phyloP scores from a whole-genome alignment of 805 yeast species.

The Myxozyma udenii region DNA sequence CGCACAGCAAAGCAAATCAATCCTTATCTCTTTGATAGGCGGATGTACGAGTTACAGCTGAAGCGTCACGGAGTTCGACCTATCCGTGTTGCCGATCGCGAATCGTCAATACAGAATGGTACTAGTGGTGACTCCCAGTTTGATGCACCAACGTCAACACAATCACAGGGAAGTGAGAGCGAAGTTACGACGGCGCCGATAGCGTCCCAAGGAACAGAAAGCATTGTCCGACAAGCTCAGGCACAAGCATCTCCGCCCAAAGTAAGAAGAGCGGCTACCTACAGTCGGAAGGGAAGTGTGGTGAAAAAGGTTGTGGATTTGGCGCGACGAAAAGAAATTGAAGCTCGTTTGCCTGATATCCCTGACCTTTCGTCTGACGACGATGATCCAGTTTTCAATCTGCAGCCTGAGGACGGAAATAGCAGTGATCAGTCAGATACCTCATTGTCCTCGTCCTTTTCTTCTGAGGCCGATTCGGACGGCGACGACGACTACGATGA shows the following conservation, averaged over 20 bases:
- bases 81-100: conserved; percentile 14
- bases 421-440: no score
- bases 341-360: background rate
- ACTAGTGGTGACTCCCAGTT: conserved; percentile 13
- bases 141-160: conserved; percentile 7
- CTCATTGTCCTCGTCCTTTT: background rate
- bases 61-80: conserved; percentile 29
- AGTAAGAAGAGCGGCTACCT: no score
- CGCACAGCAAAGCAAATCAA: conserved; percentile 32
- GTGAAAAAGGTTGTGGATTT: background rate
- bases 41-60: conserved; percentile 27
- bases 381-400: background rate
- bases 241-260: background rate
- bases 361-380: background rate
- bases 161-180: background rate
- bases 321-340: background rate
- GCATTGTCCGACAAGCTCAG: background rate
- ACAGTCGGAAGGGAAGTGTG: background rate
- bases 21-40: conserved; percentile 30
- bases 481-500: background rate
- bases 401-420: background rate
- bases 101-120: background rate
- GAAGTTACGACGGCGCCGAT: background rate
- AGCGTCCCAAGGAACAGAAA: background rate
- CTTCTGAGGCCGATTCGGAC: background rate